These are phyloP conservation scores for Aspergillus intermedius DNA, from an alignment of 2,329 filamentous ascomycete species.

Conservation along the genomic window DNA sequence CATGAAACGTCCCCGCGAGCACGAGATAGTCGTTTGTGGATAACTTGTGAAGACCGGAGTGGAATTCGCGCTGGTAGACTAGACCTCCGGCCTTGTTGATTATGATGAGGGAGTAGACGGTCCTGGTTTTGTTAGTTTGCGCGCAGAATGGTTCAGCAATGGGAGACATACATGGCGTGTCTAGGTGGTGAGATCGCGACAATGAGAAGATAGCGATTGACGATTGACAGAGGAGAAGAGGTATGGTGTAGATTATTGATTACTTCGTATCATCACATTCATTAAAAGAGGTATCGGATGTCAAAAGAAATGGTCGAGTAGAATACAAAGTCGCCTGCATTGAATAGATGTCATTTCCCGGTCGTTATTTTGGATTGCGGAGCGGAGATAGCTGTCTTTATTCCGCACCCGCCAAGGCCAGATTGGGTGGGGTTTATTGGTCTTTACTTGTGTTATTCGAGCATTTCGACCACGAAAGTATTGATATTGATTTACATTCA, in stretches of 20 bases:
- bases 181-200: background rate
- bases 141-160: background rate
- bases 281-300: background rate
- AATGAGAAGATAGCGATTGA: background rate
- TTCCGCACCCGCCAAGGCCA: slow-evolving; percentile 1
- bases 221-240: no score
- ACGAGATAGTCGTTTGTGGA: slow-evolving; percentile 95
- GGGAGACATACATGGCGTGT: background rate
- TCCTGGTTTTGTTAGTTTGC: slow-evolving; percentile 51
- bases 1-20: slow-evolving; percentile 94
- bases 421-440: background rate
- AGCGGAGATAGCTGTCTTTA: background rate
- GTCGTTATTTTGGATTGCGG: no score
- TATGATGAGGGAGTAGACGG: slow-evolving; percentile 89
- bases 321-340: no score
- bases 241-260: background rate
- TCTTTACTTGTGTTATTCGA: background rate
- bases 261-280: background rate
- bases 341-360: no score
- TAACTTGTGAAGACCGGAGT: slow-evolving; percentile 78
- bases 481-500: background rate
- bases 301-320: no score
- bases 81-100: slow-evolving; percentile 98
- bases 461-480: background rate
- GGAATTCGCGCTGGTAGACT: slow-evolving; percentile 92